These are phyloP conservation scores for Microthlaspi erraticum DNA, from an alignment of 345 rosid species.

Conservation along the genomic window DNA sequence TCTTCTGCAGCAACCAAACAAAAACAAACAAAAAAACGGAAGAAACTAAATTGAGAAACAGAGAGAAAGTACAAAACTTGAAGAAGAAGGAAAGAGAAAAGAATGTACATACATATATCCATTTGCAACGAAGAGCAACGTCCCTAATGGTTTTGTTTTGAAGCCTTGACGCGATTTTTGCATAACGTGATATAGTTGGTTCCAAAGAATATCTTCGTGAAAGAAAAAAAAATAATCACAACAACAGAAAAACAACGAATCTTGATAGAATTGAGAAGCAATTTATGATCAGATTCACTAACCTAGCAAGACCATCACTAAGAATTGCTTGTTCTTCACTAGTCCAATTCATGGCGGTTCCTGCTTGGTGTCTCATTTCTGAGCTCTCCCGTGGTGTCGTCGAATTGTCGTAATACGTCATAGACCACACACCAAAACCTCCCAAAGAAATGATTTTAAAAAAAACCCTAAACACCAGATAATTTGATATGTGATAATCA, in stretches of 20 bases:
- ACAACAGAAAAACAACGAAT: background rate
- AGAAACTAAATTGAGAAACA: background rate
- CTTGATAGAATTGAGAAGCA: background rate
- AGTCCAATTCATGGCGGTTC: background rate
- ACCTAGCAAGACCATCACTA: constrained; percentile 16
- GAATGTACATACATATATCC: constrained; percentile 64
- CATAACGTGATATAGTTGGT: constrained; percentile 51
- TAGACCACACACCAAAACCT: constrained; percentile 9
- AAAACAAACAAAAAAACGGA: background rate
- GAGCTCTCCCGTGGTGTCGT: background rate
- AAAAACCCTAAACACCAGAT: no score
- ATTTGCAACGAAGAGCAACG: constrained; percentile 77
- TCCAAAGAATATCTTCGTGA: constrained; percentile 57
- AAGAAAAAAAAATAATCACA: background rate
- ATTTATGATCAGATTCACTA: background rate
- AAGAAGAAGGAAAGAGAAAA: background rate
- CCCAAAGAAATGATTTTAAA: no score
- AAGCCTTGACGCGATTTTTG: constrained; percentile 65
- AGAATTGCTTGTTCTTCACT: constrained; percentile 13
- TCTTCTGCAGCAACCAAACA: constrained; percentile 50
- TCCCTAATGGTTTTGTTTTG: constrained; percentile 69
- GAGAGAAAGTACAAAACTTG: constrained; percentile 20
- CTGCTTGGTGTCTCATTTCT: background rate
- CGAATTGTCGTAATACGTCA: background rate
- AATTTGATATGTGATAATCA: no score